Evolutionary conservation across 164 flowering plant species (phyloP).

Genomic region (Malania oleifera): DNA sequence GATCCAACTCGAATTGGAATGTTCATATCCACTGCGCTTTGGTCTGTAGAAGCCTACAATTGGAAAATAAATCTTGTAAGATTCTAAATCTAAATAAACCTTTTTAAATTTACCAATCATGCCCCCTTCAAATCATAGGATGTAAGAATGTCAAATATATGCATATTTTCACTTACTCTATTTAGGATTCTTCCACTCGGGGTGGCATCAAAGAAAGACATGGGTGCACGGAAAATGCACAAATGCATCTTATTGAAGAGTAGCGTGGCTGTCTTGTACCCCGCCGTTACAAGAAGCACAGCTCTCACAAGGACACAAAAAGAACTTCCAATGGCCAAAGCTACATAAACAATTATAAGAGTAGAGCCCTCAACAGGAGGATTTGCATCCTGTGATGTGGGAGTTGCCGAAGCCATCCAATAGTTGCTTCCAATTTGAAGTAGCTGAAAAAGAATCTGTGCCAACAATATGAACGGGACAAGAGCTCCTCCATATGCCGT

Average conservation of each 20-base stretch:
- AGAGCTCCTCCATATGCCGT: slow-evolving; percentile 73
- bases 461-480: slow-evolving; percentile 60
- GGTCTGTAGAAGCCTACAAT: slow-evolving; percentile 89
- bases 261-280: slow-evolving; percentile 63
- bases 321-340: slow-evolving; percentile 63
- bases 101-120: no score
- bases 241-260: slow-evolving; percentile 80
- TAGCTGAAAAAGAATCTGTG: slow-evolving; percentile 51
- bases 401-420: slow-evolving; percentile 97
- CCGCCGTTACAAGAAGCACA: slow-evolving; percentile 48
- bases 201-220: slow-evolving; percentile 96
- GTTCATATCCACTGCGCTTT: slow-evolving; percentile 64
- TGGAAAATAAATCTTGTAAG: background rate
- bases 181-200: slow-evolving; percentile 88
- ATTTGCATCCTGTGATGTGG: slow-evolving; percentile 48
- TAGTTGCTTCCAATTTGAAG: slow-evolving; percentile 91
- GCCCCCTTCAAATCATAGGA: no score
- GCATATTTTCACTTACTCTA: slow-evolving; percentile 44
- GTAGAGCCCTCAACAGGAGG: slow-evolving; percentile 39
- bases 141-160: no score
- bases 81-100: no score
- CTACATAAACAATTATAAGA: slow-evolving; percentile 58
- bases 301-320: slow-evolving; percentile 55
- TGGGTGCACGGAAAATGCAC: slow-evolving; percentile 83
- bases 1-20: slow-evolving; percentile 41